These are phyloP conservation scores for Pterulicium gracile DNA, from an alignment of 1,284 basidiomycete species.

Conservation along the genomic window DNA sequence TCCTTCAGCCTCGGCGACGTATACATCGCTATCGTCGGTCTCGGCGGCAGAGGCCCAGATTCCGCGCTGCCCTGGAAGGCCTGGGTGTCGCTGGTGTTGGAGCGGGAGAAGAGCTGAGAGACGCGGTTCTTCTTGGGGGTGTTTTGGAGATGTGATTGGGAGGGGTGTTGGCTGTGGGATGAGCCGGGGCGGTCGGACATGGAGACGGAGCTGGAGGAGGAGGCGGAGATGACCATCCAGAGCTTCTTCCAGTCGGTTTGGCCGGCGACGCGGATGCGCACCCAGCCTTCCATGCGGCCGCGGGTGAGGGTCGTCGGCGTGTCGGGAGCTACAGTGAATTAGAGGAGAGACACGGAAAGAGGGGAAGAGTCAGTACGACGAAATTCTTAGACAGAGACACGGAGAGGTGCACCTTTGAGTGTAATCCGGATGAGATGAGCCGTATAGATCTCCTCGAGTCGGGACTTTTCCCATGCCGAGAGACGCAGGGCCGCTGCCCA, in stretches of 20 bases:
- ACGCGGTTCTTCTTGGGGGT: conserved; percentile 49
- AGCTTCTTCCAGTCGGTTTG: conserved; percentile 94
- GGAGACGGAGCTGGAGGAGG: conserved; percentile 19
- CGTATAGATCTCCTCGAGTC: conserved; percentile 96
- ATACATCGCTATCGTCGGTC: conserved; percentile 49
- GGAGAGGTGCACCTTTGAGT: conserved; percentile 24
- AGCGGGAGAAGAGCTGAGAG: conserved; percentile 53
- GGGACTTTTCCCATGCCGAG: conserved; percentile 90
- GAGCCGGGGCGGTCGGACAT: conserved; percentile 7
- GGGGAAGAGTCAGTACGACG: not conserved
- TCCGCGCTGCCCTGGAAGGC: conserved; percentile 6
- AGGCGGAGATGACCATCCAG: conserved; percentile 72
- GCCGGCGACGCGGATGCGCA: conserved; percentile 83
- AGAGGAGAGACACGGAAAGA: conserved; percentile 1
- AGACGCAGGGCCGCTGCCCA: conserved; percentile 91
- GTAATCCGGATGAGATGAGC: conserved; percentile 83
- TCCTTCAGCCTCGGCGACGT: conserved; percentile 38
- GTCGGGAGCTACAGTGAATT: conserved; percentile 42
- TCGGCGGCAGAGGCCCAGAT: conserved; percentile 22
- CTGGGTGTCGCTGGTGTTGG: not conserved
- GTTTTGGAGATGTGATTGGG: conserved; percentile 10
- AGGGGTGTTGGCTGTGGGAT: conserved; percentile 13
- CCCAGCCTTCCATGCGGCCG: conserved; percentile 88
- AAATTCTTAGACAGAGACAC: too few relatives aligned
- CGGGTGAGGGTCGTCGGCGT: conserved; percentile 54